These are phyloP conservation scores for Mycena rebaudengoi DNA, from an alignment of 768 basidiomycete genomes.

Conservation along the genomic window DNA sequence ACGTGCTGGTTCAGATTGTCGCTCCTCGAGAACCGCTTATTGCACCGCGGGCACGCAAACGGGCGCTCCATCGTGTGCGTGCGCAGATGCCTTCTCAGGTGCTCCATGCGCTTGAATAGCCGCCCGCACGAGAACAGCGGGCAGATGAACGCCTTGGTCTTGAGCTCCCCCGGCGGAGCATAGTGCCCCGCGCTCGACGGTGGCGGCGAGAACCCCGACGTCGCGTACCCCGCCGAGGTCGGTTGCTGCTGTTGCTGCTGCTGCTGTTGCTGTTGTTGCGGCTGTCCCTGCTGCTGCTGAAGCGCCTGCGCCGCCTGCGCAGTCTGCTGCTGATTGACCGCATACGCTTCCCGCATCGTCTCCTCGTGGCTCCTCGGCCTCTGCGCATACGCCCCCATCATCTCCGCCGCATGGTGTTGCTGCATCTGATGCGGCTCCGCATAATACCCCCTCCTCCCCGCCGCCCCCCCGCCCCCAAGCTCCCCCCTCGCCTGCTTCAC, in stretches of 20 bases:
- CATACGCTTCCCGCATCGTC: slow-evolving; percentile 41
- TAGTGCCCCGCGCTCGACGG: neutral
- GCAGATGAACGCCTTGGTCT: neutral
- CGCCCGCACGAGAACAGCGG: slow-evolving; percentile 68
- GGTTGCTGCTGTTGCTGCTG: too few species aligned
- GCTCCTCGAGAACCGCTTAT: slow-evolving; percentile 84
- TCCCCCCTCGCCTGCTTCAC: slow-evolving; percentile 67
- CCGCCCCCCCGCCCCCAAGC: slow-evolving; percentile 46
- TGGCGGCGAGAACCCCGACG: neutral
- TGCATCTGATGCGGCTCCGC: slow-evolving; percentile 25
- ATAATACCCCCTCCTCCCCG: slow-evolving; percentile 20
- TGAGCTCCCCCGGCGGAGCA: neutral
- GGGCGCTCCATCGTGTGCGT: slow-evolving; percentile 92
- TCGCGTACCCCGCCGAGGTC: slow-evolving; percentile 8
- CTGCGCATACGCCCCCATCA: slow-evolving; percentile 34
- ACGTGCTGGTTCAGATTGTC: slow-evolving; percentile 90
- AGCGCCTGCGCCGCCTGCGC: slow-evolving; percentile 28
- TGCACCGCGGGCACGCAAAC: slow-evolving; percentile 75
- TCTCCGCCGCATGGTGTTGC: slow-evolving; percentile 38
- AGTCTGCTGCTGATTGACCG: slow-evolving; percentile 34
- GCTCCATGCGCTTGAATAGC: slow-evolving; percentile 91
- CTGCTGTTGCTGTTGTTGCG: slow-evolving; percentile 33
- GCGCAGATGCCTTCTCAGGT: slow-evolving; percentile 85
- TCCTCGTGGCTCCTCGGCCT: slow-evolving; percentile 44
- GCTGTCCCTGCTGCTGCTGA: slow-evolving; percentile 33